These are phyloP conservation scores for carrot (Daucus carota) DNA, from an alignment of 129 eudicot species.

Conservation along the genomic window DNA sequence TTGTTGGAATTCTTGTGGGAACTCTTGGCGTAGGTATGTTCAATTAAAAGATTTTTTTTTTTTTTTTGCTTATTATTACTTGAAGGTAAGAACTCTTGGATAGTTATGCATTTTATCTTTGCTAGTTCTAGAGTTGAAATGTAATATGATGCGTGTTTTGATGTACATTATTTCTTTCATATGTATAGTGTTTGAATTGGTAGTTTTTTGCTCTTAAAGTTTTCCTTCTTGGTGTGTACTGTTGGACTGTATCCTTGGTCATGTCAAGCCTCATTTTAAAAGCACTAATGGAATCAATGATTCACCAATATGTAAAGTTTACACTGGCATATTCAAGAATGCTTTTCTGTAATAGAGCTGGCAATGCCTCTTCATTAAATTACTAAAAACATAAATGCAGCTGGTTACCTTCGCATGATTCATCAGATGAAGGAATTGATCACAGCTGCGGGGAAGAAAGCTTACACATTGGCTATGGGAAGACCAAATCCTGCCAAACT, in stretches of 20 bases:
- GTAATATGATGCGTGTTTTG: background rate
- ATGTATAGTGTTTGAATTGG: background rate
- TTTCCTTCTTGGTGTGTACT: background rate
- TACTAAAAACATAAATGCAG: conserved; percentile 37
- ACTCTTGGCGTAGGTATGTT: conserved; percentile 91
- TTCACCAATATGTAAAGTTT: background rate
- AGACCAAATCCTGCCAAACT: conserved; percentile 95
- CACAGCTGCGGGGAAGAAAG: conserved; percentile 78
- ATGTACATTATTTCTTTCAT: background rate
- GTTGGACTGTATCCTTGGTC: background rate
- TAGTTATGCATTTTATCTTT: background rate
- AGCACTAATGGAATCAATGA: background rate
- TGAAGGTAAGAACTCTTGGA: background rate
- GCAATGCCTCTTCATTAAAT: background rate
- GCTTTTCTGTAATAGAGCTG: background rate
- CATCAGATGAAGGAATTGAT: conserved; percentile 77
- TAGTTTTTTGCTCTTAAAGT: background rate
- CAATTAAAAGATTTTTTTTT: no score
- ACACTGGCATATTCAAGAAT: background rate
- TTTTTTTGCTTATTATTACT: background rate
- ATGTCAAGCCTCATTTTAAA: background rate
- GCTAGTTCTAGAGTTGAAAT: background rate
- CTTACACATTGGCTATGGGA: conserved; percentile 87
- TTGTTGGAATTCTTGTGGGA: conserved; percentile 93
- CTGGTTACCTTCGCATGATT: conserved; percentile 86